Evolutionary conservation across 768 basidiomycete species (phyloP).

Genomic region (Udeniomyces megalosporus): DNA sequence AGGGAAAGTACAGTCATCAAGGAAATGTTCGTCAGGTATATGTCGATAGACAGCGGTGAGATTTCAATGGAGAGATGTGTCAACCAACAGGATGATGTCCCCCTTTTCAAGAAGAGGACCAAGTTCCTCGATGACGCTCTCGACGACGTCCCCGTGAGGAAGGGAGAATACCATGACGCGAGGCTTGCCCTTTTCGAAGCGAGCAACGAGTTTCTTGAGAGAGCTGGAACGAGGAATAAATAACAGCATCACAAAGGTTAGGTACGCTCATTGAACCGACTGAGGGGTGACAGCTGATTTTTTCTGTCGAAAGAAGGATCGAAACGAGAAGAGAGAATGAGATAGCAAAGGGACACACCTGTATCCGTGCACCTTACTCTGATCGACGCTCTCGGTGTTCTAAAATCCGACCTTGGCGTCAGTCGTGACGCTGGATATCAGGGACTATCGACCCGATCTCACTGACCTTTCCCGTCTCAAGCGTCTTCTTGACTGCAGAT

Average conservation of each 20-base stretch:
- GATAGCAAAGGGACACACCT: too few relatives aligned
- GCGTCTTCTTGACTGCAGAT: not conserved
- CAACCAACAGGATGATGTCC: slow-evolving; percentile 21
- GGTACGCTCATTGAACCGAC: too few relatives aligned
- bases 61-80: not conserved
- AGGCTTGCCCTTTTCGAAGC: slow-evolving; percentile 21
- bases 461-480: not conserved
- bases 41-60: too few relatives aligned
- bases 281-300: too few relatives aligned
- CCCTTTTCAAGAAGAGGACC: slow-evolving; percentile 22
- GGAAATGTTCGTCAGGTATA: too few relatives aligned
- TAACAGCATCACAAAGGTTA: too few relatives aligned
- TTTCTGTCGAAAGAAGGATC: too few relatives aligned
- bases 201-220: slow-evolving; percentile 15
- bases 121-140: slow-evolving; percentile 24
- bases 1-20: not conserved
- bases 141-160: slow-evolving; percentile 26
- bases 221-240: too few relatives aligned
- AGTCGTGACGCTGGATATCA: too few relatives aligned
- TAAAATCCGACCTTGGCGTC: too few relatives aligned
- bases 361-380: not conserved
- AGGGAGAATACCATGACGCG: slow-evolving; percentile 26
- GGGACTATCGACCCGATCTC: too few relatives aligned
- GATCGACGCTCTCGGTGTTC: not conserved
- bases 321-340: too few relatives aligned